These are phyloP conservation scores for Parafenestella ontariensis DNA, from an alignment of 2,329 filamentous ascomycete genomes.

Conservation along the genomic window DNA sequence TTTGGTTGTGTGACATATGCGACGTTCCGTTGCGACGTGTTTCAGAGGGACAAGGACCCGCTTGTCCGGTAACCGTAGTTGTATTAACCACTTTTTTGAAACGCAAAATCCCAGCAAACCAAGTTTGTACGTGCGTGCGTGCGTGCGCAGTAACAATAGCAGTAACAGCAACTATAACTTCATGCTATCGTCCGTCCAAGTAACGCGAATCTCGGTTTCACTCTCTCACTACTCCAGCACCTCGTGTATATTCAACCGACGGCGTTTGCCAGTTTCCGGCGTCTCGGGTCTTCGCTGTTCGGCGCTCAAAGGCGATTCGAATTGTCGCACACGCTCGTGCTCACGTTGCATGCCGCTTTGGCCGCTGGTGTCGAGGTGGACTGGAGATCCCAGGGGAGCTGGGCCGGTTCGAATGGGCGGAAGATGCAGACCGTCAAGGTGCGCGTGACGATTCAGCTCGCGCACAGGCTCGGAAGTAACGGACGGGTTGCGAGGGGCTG, in stretches of 20 bases:
- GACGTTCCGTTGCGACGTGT: constrained; percentile 4
- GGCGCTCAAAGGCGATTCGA: constrained; percentile 36
- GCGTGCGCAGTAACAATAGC: too few species aligned
- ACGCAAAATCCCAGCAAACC: not conserved
- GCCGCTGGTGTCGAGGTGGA: constrained; percentile 29
- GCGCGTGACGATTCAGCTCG: constrained; percentile 29
- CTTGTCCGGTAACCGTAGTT: constrained; percentile 8
- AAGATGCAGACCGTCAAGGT: constrained; percentile 44
- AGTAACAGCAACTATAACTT: too few species aligned
- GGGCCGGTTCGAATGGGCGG: constrained; percentile 46
- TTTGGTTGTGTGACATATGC: constrained; percentile 8
- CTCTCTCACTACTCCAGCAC: constrained; percentile 39
- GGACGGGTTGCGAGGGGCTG: constrained; percentile 33
- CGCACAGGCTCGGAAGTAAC: constrained; percentile 38
- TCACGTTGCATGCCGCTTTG: constrained; percentile 27
- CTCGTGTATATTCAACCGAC: constrained; percentile 47
- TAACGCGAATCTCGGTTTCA: too few species aligned
- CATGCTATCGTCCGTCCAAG: too few species aligned
- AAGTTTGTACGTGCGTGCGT: too few species aligned
- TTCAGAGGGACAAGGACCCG: constrained; percentile 15
- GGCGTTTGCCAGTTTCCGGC: constrained; percentile 42
- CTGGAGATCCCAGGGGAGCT: constrained; percentile 41
- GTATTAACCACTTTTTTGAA: constrained; percentile 1
- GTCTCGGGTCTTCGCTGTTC: constrained; percentile 38
- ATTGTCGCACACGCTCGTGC: constrained; percentile 33